These are phyloP conservation scores for Erodium moschatum DNA, from an alignment of 441 rosid genomes.

Conservation along the genomic window DNA sequence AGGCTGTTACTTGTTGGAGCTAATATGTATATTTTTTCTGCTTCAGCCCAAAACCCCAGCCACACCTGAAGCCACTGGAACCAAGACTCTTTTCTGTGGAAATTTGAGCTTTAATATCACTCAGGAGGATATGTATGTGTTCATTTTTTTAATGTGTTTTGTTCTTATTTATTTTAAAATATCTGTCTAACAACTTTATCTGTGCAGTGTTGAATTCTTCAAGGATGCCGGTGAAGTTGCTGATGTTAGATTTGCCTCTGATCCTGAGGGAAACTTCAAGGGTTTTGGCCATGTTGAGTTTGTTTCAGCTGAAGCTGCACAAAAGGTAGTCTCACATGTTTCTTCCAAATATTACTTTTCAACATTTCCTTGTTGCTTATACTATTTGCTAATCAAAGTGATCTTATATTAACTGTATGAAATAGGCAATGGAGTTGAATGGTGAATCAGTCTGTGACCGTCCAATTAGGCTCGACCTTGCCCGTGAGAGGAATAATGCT, in stretches of 20 bases:
- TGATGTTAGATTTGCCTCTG: conserved; percentile 56
- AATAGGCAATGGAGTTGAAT: conserved; percentile 47
- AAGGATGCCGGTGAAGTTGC: conserved; percentile 52
- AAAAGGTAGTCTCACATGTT: conserved; percentile 30
- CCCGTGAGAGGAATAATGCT: too few species aligned
- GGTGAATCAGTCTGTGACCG: conserved; percentile 49
- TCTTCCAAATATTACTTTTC: background rate
- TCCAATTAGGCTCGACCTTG: conserved; percentile 18
- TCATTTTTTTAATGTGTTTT: background rate
- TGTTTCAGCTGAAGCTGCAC: conserved; percentile 53
- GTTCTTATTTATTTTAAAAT: too few species aligned
- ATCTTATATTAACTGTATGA: background rate
- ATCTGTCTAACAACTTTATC: too few species aligned
- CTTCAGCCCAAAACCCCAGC: conserved; percentile 58
- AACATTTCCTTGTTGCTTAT: too few species aligned
- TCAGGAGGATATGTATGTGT: conserved; percentile 53
- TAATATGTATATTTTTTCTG: background rate
- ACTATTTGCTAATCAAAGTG: too few species aligned
- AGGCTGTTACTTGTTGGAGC: too few species aligned
- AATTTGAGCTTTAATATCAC: conserved; percentile 55
- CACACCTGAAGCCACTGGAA: conserved; percentile 40
- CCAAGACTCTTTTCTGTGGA: conserved; percentile 60
- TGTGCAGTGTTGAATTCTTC: conserved; percentile 61
- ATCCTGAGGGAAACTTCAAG: conserved; percentile 43
- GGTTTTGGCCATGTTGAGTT: conserved; percentile 86